These are phyloP conservation scores for Wickerhamiella domercqiae DNA, from an alignment of 805 yeast genomes.

Conservation along the genomic window DNA sequence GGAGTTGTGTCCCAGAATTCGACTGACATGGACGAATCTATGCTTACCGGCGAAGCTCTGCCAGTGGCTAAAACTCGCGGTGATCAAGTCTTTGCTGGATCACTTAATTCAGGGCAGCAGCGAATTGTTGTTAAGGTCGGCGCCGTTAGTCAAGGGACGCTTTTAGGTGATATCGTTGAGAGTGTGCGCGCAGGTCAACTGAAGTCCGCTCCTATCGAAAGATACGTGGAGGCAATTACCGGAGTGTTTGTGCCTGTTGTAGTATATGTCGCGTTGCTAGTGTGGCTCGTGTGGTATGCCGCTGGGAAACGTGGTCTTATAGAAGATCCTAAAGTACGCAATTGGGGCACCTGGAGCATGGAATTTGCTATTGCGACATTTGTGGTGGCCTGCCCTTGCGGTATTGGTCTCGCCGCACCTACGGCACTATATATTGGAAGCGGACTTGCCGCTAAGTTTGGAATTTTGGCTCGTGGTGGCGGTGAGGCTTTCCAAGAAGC, in stretches of 20 bases:
- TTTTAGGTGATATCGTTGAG: conserved; percentile 52
- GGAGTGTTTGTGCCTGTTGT: conserved; percentile 63
- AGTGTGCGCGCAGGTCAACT: conserved; percentile 62
- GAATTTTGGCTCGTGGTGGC: conserved; percentile 65
- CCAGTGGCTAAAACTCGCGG: conserved; percentile 46
- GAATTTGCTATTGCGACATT: conserved; percentile 67
- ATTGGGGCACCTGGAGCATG: conserved; percentile 66
- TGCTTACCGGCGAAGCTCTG: conserved; percentile 70
- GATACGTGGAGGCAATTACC: conserved; percentile 51
- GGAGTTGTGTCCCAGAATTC: conserved; percentile 52
- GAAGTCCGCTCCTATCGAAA: conserved; percentile 58
- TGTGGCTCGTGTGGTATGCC: conserved; percentile 56
- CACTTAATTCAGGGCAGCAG: conserved; percentile 45
- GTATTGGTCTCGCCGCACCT: conserved; percentile 73
- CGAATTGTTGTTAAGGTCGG: conserved; percentile 40
- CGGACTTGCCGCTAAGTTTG: conserved; percentile 63
- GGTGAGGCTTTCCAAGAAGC: conserved; percentile 75
- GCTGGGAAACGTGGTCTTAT: conserved; percentile 40
- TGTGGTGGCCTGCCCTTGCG: conserved; percentile 78
- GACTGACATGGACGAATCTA: conserved; percentile 76
- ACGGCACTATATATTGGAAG: conserved; percentile 70
- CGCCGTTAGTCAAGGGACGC: conserved; percentile 46
- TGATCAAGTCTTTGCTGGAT: conserved; percentile 59
- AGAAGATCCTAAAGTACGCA: conserved; percentile 46
- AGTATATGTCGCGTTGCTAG: conserved; percentile 39